Evolutionary conservation across 2,329 filamentous ascomycete genomes (phyloP).

Genomic region (Claviceps monticola): DNA sequence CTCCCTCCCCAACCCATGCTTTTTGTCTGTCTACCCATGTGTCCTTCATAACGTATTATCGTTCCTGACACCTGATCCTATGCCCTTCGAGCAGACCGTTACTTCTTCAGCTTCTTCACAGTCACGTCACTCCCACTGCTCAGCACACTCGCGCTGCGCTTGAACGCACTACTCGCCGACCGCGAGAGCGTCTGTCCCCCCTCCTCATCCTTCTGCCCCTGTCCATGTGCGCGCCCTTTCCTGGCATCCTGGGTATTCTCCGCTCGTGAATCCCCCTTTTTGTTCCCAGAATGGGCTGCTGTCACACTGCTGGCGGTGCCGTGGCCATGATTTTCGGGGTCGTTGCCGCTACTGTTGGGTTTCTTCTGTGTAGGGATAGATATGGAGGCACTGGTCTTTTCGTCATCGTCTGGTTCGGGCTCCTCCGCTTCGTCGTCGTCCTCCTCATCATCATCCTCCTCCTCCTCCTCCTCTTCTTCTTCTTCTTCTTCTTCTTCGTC

Average conservation of each 20-base stretch:
- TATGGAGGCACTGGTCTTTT: not conserved
- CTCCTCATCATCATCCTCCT: too few relatives aligned
- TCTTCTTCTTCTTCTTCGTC: too few relatives aligned
- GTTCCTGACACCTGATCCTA: too few relatives aligned
- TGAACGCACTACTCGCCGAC: conserved; percentile 37
- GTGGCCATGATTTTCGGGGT: conserved; percentile 5
- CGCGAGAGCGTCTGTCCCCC: conserved; percentile 16
- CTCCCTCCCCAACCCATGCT: not conserved
- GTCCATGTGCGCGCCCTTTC: not conserved
- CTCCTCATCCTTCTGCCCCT: conserved; percentile 5
- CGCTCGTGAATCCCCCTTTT: conserved; percentile 4
- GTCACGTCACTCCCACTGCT: conserved; percentile 55
- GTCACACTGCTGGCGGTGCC: conserved; percentile 3
- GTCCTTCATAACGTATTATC: too few relatives aligned
- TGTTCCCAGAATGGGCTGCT: conserved; percentile 5
- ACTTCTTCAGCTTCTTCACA: conserved; percentile 42
- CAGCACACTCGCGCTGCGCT: conserved; percentile 72
- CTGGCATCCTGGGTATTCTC: not conserved
- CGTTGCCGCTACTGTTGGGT: conserved; percentile 10
- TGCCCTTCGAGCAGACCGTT: too few relatives aligned
- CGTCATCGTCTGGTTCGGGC: conserved; percentile 6
- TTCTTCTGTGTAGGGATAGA: not conserved
- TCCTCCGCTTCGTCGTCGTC: too few relatives aligned
- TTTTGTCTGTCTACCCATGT: not conserved
- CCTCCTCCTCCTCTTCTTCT: too few relatives aligned